Evolutionary conservation across 306 rosid genomes (phyloP), one percentile per base, ranked within the genome.

Genomic region (Gleditsia sinensis): DNA sequence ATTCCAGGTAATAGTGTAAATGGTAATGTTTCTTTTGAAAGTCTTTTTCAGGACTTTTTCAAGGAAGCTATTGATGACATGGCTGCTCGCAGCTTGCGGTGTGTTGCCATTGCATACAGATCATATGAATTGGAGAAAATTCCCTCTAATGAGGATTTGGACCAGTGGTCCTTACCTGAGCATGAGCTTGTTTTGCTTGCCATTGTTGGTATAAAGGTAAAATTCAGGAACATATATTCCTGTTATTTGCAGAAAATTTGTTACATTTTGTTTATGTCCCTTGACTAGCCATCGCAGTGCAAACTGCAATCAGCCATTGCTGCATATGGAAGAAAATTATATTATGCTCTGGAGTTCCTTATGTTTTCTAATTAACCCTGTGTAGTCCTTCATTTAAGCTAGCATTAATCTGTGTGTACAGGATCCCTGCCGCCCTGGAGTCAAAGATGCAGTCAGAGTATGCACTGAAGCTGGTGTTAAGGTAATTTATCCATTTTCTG

Each of bases 341-440:
- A n/a, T 66, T 1, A 28, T 27, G n/a, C 25, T 49, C 40, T 72
- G 72, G 68, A 58, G 23, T 57, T 33, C 34, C 42, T 50, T 51
- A 16, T 58, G 34, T 63, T 60, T 50, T 65, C 73, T 71, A 56
- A n/a, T 54, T 62, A 32, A 16, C 56, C 55, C 33, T 56, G 20
- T 7, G 27, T 9, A 69, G n/a, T 70, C 56, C 65, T 74, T 76
- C 67, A 33, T 75, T 70, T 59, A 61, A 71, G 61, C 34, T 55
- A 25, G 21, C 75, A 76, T 14, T 62, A 51, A 24, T 72, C 7
- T 54, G 19, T 76, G 30, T 73, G 39, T 69, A 55, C 81, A 94
- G 98, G 98, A 94, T 87, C 98, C 98, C 49, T 91, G 97, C 77
- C 98, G 98, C 20, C 72, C 69, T 75, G 83, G 97, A 49, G 98